Evolutionary conservation across 2,329 filamentous ascomycete species (phyloP), one percentile per base, ranked within the genome.

Genomic region (Fusarium neocosmosporiellum): DNA sequence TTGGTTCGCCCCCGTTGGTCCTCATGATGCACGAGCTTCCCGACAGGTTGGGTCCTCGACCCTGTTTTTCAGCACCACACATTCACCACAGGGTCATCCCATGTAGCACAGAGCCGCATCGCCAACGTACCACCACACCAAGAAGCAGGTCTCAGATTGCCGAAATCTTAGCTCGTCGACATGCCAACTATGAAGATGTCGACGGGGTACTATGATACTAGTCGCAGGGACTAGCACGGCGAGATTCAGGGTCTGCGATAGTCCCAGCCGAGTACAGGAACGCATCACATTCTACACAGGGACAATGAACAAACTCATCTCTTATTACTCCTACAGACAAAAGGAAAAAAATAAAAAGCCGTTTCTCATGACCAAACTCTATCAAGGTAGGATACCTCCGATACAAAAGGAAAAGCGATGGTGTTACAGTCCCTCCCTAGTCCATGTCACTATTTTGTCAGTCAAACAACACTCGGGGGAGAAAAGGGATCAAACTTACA

Each of bases 401-500:
- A 53, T 3, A 29, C n/a, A 43, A 27, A 59, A 24, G 20, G 7
- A 29, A n/a, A 60, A 48, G n/a, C 7, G n/a, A 34, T 43, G 31
- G 41, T 39, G 53, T 70, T 57, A 74, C 24, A 62, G 20, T 48
- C 65, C 64, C 59, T 77, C 75, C 60, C 73, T 78, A 70, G 20
- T 54, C 70, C 74, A 76, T 76, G 74, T 78, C 73, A 78, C 76
- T 78, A 76, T 71, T n/a, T 67, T 65, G 60, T 75, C 69, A 76
- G 57, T 69, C 69, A 50, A 39, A 69, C 33, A 54, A 68, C 62
- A 58, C 57, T 11, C 31, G 33, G 22, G 16, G 46, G 11, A 2
- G 11, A 27, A 33, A 11, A 13, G 29, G 36, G 20, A 54, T 41
- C 14, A 6, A 13, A 61, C 87, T 82, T 83, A 89, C 87, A 89